phyloP scores from a whole-genome alignment of 1,284 basidiomycete species.

The Cutaneotrichosporon arboriforme region DNA sequence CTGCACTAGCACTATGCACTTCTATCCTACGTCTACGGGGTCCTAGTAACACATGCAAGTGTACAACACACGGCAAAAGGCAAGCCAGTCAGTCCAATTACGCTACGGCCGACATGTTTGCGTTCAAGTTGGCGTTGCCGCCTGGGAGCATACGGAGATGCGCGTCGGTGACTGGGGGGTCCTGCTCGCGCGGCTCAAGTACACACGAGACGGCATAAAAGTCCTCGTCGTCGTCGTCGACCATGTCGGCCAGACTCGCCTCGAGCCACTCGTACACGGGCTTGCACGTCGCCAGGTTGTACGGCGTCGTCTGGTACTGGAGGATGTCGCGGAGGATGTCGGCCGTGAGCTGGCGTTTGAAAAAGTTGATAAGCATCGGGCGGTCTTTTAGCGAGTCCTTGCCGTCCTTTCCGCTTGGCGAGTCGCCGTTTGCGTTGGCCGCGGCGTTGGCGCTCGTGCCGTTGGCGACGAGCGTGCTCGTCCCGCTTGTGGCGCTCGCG shows the following conservation, averaged over 20 bases:
- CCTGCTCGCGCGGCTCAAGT: not conserved
- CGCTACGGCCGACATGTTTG: too few relatives aligned
- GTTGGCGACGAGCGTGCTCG: not conserved
- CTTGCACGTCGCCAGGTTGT: conserved; percentile 71
- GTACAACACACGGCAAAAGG: not conserved
- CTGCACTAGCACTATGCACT: too few relatives aligned
- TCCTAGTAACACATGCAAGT: not conserved
- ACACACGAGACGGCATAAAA: not conserved
- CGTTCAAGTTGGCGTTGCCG: too few relatives aligned
- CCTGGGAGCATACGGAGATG: too few relatives aligned
- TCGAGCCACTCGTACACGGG: conserved; percentile 70
- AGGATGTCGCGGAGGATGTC: conserved; percentile 96
- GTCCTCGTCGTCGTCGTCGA: conserved; percentile 51
- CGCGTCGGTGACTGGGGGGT: too few relatives aligned
- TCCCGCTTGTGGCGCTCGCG: conserved; percentile 4
- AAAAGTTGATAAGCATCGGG: conserved; percentile 76
- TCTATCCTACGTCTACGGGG: not conserved
- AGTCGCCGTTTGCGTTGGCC: not conserved
- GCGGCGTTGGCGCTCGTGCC: not conserved
- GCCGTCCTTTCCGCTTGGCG: too few relatives aligned
- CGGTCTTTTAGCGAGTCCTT: not conserved
- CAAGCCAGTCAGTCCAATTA: too few relatives aligned
- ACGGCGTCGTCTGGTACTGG: conserved; percentile 85
- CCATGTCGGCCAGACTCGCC: conserved; percentile 58
- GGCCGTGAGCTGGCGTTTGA: conserved; percentile 86